Evolutionary conservation across 2,329 filamentous ascomycete genomes (phyloP), one percentile per base, ranked within the genome.

Genomic region (Leptographium lundbergii): DNA sequence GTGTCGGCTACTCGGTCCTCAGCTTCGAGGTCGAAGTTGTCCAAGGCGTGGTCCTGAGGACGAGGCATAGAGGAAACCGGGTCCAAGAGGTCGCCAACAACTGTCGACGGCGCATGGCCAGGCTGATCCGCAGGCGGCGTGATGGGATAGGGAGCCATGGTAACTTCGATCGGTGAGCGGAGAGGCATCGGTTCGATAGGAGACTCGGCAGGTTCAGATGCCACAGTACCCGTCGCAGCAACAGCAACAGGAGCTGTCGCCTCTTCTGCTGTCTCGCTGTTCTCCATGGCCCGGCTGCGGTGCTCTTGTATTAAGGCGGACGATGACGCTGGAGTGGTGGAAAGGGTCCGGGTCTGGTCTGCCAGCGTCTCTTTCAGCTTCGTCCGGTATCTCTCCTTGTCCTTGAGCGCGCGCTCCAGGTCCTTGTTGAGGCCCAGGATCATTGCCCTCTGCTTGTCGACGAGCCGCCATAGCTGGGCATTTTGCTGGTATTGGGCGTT

Each of bases 371-470:
- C 91, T 71, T 95, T 96, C 51, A 95, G 70, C 72, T 94, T 96
- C 71, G 87, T 91, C 66, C 89, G 85, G 69, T 97, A 97, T 66
- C 87, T 87, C 65, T 97, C 92, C 72, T 96, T 96, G 65, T 97
- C 94, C 69, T 95, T 95, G 63, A 96, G 72, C 1, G 91, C 85
- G 57, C 89, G 84, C 71, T 97, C 92, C 14, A 99, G 76, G 69
- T 99, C 94, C 71, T 94, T 95, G 69, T 97, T 96, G 63, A 99
- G 78, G 9, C 91, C 92, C 24, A 96, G 73, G 58, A 99, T 91
- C 85, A 99, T 91, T 19, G 90, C 85, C 62, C 92, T 81, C 72
- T 99, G 94, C 75, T 99, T 97, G 71, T 97, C 92, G 56, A 99
- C 91, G 54, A 99, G 75, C 56, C 91, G 86, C 94, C 94, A 99